phyloP scores from a whole-genome alignment of 768 basidiomycete genomes.

The Leucogyrophana mollusca region DNA sequence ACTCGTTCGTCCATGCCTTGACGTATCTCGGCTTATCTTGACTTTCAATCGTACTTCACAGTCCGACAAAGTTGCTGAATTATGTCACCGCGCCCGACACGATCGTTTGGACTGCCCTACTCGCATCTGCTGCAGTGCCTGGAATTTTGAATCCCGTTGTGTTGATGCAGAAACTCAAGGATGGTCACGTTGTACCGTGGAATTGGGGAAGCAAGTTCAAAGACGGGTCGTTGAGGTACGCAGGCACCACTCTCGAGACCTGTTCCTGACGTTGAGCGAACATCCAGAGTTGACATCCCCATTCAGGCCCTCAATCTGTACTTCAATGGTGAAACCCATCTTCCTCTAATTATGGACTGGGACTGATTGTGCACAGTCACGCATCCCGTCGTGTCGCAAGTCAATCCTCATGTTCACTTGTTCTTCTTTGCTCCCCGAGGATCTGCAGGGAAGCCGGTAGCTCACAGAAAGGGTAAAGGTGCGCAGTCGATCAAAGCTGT shows the following conservation, averaged over 20 bases:
- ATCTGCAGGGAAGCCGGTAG: conserved; percentile 89
- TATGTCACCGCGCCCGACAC: conserved; percentile 96
- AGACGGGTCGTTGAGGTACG: conserved; percentile 84
- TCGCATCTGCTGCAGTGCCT: conserved; percentile 93
- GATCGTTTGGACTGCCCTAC: conserved; percentile 74
- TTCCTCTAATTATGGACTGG: conserved; percentile 1
- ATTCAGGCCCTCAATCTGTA: conserved; percentile 85
- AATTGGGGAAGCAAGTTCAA: conserved; percentile 95
- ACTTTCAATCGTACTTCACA: conserved; percentile 22
- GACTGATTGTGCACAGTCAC: conserved; percentile 53
- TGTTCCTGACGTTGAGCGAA: conserved; percentile 10
- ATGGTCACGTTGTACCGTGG: conserved; percentile 83
- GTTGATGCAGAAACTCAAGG: conserved; percentile 85
- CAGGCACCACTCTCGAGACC: background rate
- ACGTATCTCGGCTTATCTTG: conserved; percentile 7
- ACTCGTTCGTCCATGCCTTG: conserved; percentile 55
- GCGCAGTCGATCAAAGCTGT: background rate
- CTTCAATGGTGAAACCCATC: conserved; percentile 62
- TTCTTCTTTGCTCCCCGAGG: conserved; percentile 94
- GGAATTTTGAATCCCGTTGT: conserved; percentile 96
- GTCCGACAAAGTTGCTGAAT: conserved; percentile 94
- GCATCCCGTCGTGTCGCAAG: conserved; percentile 91
- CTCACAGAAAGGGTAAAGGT: conserved; percentile 93
- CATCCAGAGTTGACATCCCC: conserved; percentile 86
- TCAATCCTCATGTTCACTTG: conserved; percentile 87